Evolutionary conservation across 345 rosid genomes (phyloP).

Genomic region (Erucastrum elatum): DNA sequence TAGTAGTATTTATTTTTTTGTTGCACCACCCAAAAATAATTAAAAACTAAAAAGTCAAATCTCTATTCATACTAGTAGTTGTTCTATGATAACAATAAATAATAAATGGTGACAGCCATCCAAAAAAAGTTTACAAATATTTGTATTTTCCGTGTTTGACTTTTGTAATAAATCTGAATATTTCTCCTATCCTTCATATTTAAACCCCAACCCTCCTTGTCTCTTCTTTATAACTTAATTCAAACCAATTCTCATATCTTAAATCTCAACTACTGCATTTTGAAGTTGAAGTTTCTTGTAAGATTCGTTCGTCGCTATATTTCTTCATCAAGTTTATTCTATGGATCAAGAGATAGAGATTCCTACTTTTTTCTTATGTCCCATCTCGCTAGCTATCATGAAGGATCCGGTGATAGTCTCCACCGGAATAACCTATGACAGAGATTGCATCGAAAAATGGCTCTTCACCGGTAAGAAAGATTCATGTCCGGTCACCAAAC

Average conservation of each 20-base stretch:
- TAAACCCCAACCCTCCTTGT: constrained; percentile 31
- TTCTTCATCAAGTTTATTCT: constrained; percentile 1
- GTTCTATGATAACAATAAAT: constrained; percentile 21
- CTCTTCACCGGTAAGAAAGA: constrained; percentile 50
- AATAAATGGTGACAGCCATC: constrained; percentile 19
- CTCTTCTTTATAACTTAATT: constrained; percentile 35
- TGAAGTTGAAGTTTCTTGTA: neutral
- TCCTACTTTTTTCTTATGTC: constrained; percentile 66
- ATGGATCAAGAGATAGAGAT: constrained; percentile 71
- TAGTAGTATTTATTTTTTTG: neutral
- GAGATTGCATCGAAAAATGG: constrained; percentile 75
- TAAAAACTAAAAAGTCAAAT: constrained; percentile 33
- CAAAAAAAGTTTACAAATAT: constrained; percentile 14
- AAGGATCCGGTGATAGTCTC: constrained; percentile 69
- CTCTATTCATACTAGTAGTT: constrained; percentile 30
- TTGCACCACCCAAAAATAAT: constrained; percentile 11
- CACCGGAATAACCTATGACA: constrained; percentile 74
- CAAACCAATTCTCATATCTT: constrained; percentile 44
- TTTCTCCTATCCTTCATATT: constrained; percentile 33
- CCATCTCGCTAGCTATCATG: constrained; percentile 77
- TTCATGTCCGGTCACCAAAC: constrained; percentile 77
- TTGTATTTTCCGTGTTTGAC: constrained; percentile 60
- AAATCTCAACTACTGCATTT: constrained; percentile 33
- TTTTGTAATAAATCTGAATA: constrained; percentile 38
- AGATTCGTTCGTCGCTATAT: constrained; percentile 22